A percentile compares a stretch with the other conserved stretches of the same genome.
These are phyloP conservation scores for Aegilops longissima DNA, from an alignment of 176 grass and related monocot genomes.

Conservation along the genomic window DNA sequence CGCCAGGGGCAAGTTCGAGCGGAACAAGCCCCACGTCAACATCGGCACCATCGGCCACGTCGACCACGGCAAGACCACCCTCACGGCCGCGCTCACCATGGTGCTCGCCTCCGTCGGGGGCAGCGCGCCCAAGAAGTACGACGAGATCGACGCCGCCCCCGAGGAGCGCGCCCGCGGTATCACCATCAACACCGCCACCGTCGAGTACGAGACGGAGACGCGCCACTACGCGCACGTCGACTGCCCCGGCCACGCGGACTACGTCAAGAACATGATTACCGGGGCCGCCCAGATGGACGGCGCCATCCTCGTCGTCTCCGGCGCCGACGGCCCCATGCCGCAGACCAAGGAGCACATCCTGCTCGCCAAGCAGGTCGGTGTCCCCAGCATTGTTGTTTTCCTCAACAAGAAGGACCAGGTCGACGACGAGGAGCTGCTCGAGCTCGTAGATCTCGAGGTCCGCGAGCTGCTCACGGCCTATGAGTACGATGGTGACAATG, in stretches of 20 bases:
- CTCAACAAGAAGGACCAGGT: slow-evolving; percentile 99
- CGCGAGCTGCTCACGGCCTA: slow-evolving; percentile 76
- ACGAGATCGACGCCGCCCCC: slow-evolving; percentile 96
- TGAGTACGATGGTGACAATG: slow-evolving; percentile 73
- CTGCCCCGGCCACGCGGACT: slow-evolving; percentile 95
- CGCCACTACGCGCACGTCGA: slow-evolving; percentile 97
- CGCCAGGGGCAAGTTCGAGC: slow-evolving; percentile 89
- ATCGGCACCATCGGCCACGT: slow-evolving; percentile 99
- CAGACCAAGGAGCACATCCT: slow-evolving; percentile 99
- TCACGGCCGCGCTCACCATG: slow-evolving; percentile 98
- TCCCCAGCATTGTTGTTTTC: slow-evolving; percentile 90
- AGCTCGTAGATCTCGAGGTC: slow-evolving; percentile 96
- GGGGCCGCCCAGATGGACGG: slow-evolving; percentile 98
- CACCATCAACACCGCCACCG: slow-evolving; percentile 99
- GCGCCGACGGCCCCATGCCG: slow-evolving; percentile 96
- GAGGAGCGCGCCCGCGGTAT: slow-evolving; percentile 98
- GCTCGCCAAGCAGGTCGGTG: slow-evolving; percentile 97
- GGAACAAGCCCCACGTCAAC: slow-evolving; percentile 95
- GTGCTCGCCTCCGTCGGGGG: slow-evolving; percentile 78
- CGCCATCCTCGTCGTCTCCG: slow-evolving; percentile 91
- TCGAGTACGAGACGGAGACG: slow-evolving; percentile 97
- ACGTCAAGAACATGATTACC: slow-evolving; percentile 99
- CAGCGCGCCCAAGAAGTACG: slow-evolving; percentile 95
- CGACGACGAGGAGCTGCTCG: slow-evolving; percentile 94
- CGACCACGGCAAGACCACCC: slow-evolving; percentile 98